Percentiles rank a stretch among this genome's conserved stretches.
These are phyloP conservation scores for Candida sojae DNA, from an alignment of 1,139 yeast species.

Conservation along the genomic window DNA sequence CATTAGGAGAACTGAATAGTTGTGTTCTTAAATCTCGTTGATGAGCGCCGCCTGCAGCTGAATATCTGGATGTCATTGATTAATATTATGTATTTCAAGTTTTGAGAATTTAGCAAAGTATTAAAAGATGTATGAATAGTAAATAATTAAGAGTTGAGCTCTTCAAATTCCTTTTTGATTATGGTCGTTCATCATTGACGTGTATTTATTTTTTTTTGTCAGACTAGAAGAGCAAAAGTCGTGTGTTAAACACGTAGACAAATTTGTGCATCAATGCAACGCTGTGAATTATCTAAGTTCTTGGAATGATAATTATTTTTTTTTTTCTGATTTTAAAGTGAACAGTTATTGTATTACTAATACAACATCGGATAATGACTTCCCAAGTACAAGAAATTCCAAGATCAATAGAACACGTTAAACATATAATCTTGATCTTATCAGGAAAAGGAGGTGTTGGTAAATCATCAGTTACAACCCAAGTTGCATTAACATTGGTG, in stretches of 20 bases:
- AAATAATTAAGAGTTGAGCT: background rate
- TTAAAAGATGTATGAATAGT: background rate
- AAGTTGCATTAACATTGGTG: slow-evolving; percentile 78
- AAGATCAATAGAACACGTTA: slow-evolving; percentile 58
- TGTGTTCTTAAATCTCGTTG: slow-evolving; percentile 51
- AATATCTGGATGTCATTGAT: slow-evolving; percentile 33
- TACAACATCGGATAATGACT: background rate
- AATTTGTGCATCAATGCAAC: too few relatives aligned
- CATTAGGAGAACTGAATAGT: slow-evolving; percentile 37
- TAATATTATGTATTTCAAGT: too few relatives aligned
- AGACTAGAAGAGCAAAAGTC: background rate
- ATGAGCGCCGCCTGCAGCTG: slow-evolving; percentile 41
- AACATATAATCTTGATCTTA: slow-evolving; percentile 57
- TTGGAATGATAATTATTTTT: background rate
- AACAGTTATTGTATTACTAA: too few relatives aligned
- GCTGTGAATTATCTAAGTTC: too few relatives aligned
- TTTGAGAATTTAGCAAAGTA: background rate
- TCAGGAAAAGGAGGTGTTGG: slow-evolving; percentile 74
- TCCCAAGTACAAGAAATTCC: slow-evolving; percentile 37
- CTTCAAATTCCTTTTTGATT: slow-evolving; percentile 1
- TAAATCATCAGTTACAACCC: slow-evolving; percentile 92
- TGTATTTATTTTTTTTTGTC: background rate
- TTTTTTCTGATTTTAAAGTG: background rate
- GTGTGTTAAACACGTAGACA: too few relatives aligned
- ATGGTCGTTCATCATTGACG: background rate